Percentiles rank a stretch among this genome's conserved stretches.
Conservation (phyloP, 2,329 filamentous ascomycete genomes). For the Alternaria burnsii region DNA sequence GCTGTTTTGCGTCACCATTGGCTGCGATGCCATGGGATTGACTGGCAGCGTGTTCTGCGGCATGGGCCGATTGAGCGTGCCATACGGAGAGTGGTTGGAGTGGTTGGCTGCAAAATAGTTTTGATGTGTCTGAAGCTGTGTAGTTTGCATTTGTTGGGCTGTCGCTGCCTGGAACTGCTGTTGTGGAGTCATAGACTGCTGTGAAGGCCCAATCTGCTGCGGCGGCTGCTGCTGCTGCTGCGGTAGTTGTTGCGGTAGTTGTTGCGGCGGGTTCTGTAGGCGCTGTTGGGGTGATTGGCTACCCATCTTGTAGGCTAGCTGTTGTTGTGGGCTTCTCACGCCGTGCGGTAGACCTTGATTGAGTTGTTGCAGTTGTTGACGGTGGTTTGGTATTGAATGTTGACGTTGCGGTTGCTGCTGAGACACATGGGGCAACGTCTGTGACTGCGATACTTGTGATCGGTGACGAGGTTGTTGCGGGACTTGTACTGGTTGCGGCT, state of each 20-base stretch:
- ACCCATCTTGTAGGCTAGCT: conserved; percentile 28
- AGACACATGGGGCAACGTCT: conserved; percentile 14
- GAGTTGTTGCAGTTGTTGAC: conserved; percentile 36
- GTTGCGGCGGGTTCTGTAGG: conserved; percentile 16
- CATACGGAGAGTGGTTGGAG: conserved; percentile 32
- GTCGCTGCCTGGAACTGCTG: conserved; percentile 34
- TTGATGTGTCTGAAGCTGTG: conserved; percentile 29
- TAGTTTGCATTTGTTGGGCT: conserved; percentile 30
- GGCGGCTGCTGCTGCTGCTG: conserved; percentile 15
- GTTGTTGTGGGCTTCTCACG: conserved; percentile 30
- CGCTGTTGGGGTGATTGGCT: conserved; percentile 33
- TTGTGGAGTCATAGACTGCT: conserved; percentile 12
- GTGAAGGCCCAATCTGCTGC: conserved; percentile 10
- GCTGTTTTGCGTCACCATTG: conserved; percentile 16
- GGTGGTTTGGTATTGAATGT: conserved; percentile 23
- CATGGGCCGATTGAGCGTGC: conserved; percentile 34
- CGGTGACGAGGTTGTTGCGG: conserved; percentile 21
- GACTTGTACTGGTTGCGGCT: conserved; percentile 14
- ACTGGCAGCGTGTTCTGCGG: conserved; percentile 25
- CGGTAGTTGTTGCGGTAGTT: conserved; percentile 12
- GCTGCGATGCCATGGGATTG: conserved; percentile 15
- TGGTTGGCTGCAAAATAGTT: conserved; percentile 34
- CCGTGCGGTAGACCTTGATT: conserved; percentile 23
- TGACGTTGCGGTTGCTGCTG: conserved; percentile 26
- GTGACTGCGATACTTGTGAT: conserved; percentile 20